phyloP scores from a whole-genome alignment of 129 eudicot species.

The Lonicera japonica region DNA sequence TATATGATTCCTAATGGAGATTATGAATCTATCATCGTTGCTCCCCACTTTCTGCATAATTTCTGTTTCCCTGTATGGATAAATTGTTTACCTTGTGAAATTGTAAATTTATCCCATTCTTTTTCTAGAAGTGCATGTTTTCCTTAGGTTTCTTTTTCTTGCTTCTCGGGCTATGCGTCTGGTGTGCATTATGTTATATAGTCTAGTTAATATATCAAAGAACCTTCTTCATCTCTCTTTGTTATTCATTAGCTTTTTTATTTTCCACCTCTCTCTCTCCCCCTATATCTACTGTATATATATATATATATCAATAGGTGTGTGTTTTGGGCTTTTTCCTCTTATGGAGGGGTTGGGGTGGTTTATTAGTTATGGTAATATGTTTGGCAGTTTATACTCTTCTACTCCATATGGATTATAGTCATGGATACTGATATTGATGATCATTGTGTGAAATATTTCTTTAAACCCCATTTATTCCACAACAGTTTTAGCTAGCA shows the following conservation, averaged over 20 bases:
- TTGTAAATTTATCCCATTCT: constrained; percentile 3
- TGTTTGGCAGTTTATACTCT: no score
- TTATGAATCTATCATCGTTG: not conserved
- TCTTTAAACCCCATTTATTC: not conserved
- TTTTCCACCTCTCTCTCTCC: no score
- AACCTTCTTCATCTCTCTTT: not conserved
- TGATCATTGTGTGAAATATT: not conserved
- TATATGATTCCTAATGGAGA: not conserved
- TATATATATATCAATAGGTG: not conserved
- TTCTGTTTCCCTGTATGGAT: not conserved
- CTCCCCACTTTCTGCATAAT: not conserved
- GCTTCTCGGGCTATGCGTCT: not conserved
- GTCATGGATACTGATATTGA: not conserved
- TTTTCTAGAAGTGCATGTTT: constrained; percentile 10
- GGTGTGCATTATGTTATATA: not conserved
- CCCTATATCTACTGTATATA: no score
- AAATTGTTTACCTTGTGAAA: constrained; percentile 16
- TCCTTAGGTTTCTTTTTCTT: not conserved
- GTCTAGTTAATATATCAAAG: not conserved
- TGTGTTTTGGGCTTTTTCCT: no score
- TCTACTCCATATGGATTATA: no score
- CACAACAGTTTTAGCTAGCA: not conserved
- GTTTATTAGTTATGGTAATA: no score
- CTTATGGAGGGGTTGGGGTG: no score
- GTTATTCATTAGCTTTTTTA: not conserved